A percentile compares a stretch with the other conserved stretches of the same genome.
These are phyloP conservation scores for Xylariaceae sp. DNA, from an alignment of 2,329 filamentous ascomycete genomes.

Conservation along the genomic window DNA sequence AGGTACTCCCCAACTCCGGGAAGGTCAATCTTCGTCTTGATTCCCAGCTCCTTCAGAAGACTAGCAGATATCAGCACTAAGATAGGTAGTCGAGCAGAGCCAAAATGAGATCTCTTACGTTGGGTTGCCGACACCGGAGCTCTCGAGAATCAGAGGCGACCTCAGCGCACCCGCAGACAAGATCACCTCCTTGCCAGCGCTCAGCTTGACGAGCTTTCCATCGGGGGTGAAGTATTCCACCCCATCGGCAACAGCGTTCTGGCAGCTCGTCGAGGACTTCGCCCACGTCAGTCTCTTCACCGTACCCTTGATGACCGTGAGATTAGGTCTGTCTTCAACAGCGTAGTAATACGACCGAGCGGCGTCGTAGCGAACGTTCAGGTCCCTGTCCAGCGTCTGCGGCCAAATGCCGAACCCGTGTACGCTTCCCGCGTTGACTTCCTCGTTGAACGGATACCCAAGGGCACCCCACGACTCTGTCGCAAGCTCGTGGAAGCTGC, in stretches of 20 bases:
- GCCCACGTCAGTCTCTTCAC: conserved; percentile 42
- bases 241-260: conserved; percentile 38
- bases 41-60: conserved; percentile 49
- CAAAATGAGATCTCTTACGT: too few species aligned
- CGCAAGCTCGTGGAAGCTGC: conserved; percentile 38
- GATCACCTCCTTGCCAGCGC: conserved; percentile 54
- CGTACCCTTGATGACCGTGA: conserved; percentile 47
- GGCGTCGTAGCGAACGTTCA: conserved; percentile 48
- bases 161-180: conserved; percentile 56
- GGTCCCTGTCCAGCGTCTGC: conserved; percentile 46
- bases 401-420: conserved; percentile 48
- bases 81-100: too few species aligned
- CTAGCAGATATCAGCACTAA: conserved; percentile 28
- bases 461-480: conserved; percentile 43
- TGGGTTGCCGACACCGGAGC: conserved; percentile 57
- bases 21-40: conserved; percentile 50
- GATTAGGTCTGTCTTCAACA: conserved; percentile 45
- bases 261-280: conserved; percentile 7
- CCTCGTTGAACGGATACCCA: conserved; percentile 43
- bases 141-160: conserved; percentile 58
- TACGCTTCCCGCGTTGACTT: conserved; percentile 48
- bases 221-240: conserved; percentile 46
- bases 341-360: conserved; percentile 51
- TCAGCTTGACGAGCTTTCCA: conserved; percentile 43
- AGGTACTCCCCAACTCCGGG: conserved; percentile 60